Evolutionary conservation across 352 stramenopile species (phyloP).

Genomic region (Phytophthora chlamydospora): DNA sequence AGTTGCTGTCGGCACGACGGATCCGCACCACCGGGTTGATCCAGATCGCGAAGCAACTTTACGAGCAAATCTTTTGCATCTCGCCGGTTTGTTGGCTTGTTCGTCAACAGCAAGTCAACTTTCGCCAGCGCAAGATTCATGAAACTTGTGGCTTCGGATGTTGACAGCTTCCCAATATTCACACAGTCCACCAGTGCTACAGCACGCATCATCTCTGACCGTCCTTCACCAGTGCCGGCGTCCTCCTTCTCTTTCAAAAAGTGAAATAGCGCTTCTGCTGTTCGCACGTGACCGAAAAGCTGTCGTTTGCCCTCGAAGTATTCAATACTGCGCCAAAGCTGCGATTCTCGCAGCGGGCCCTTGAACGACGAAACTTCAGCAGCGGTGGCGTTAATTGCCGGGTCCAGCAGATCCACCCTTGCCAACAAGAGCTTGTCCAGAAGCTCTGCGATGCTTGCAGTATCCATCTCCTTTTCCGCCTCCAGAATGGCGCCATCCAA

Average conservation of each 20-base stretch:
- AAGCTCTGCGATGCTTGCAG: constrained; percentile 38
- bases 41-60: constrained; percentile 34
- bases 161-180: constrained; percentile 40
- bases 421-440: constrained; percentile 54
- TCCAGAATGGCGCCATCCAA: constrained; percentile 32
- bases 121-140: constrained; percentile 48
- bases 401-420: constrained; percentile 54
- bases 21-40: constrained; percentile 26
- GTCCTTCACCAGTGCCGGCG: not conserved
- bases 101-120: constrained; percentile 40
- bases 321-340: constrained; percentile 47
- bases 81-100: constrained; percentile 3
- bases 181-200: constrained; percentile 48
- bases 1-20: constrained; percentile 31
- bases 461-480: constrained; percentile 29
- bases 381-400: constrained; percentile 8
- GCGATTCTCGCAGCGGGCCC: constrained; percentile 21
- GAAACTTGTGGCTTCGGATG: constrained; percentile 33
- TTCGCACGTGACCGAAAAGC: constrained; percentile 52
- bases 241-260: constrained; percentile 23
- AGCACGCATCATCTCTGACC: constrained; percentile 36
- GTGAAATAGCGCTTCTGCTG: constrained; percentile 36
- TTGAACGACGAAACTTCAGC: constrained; percentile 7
- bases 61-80: constrained; percentile 38
- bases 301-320: constrained; percentile 60